Evolutionary conservation across 164 flowering plant genomes (phyloP).

Genomic region (Protea cynaroides): DNA sequence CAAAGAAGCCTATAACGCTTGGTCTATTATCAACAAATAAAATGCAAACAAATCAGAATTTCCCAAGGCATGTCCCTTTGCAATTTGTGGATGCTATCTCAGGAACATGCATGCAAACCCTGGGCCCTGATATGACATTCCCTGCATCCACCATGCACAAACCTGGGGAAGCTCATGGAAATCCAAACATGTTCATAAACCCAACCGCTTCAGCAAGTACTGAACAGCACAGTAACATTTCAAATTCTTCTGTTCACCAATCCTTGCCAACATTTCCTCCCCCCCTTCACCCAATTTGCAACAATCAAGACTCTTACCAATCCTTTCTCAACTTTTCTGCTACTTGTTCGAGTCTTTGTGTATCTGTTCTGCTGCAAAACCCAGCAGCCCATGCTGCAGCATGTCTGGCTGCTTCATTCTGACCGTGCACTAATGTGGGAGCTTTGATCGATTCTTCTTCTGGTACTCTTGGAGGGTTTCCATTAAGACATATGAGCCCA

Average conservation of each 20-base stretch:
- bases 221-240: conserved; percentile 32
- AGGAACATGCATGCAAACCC: conserved; percentile 26
- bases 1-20: conserved; percentile 16
- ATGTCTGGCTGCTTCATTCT: conserved; percentile 63
- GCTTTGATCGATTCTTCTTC: conserved; percentile 34
- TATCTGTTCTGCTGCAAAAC: conserved; percentile 67
- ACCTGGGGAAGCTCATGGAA: conserved; percentile 27
- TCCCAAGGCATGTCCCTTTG: conserved; percentile 66
- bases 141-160: conserved; percentile 37
- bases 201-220: conserved; percentile 36
- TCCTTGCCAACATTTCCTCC: conserved; percentile 42
- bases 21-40: conserved; percentile 28
- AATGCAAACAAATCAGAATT: conserved; percentile 34
- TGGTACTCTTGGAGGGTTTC: conserved; percentile 34
- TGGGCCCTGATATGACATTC: conserved; percentile 23
- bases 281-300: conserved; percentile 34
- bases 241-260: conserved; percentile 40
- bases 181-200: conserved; percentile 22
- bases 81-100: conserved; percentile 52
- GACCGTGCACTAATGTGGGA: conserved; percentile 48
- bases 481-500: conserved; percentile 23
- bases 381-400: conserved; percentile 94
- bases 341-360: conserved; percentile 52
- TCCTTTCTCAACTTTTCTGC: conserved; percentile 61
- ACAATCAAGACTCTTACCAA: conserved; percentile 40